Evolutionary conservation across 2,329 filamentous ascomycete species (phyloP).

Genomic region (Fusarium bulbicola): DNA sequence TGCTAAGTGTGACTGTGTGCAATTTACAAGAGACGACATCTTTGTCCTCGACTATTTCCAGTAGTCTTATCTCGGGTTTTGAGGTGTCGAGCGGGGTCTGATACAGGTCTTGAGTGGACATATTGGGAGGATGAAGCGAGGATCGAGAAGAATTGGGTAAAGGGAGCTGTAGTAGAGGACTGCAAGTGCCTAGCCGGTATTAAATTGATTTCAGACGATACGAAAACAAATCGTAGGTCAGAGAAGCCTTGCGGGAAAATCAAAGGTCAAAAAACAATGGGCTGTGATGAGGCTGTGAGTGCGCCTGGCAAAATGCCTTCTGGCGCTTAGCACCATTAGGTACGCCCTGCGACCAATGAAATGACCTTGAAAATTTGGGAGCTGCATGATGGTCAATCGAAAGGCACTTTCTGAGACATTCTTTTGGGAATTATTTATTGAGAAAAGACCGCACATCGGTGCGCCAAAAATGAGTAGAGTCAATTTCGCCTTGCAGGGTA

Average conservation of each 20-base stretch:
- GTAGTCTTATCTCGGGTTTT: background rate
- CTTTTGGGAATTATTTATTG: background rate
- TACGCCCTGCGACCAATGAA: background rate
- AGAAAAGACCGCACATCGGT: background rate
- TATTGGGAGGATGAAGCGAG: background rate
- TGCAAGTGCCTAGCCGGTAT: too few relatives aligned
- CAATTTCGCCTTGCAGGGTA: background rate
- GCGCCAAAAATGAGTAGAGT: background rate
- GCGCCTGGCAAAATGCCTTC: background rate
- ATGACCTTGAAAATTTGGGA: background rate
- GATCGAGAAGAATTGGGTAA: too few relatives aligned
- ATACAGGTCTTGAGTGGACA: background rate
- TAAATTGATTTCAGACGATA: accelerated
- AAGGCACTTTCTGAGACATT: background rate
- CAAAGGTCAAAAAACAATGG: background rate
- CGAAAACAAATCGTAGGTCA: accelerated
- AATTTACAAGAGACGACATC: background rate
- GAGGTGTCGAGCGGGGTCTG: background rate
- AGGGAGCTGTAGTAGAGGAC: too few relatives aligned
- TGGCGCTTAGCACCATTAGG: background rate
- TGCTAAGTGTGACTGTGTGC: background rate
- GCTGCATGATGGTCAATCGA: background rate
- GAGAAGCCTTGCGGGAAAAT: background rate
- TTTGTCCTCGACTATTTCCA: background rate
- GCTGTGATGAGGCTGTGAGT: background rate